These are phyloP conservation scores for Saturnispora hagleri DNA, from an alignment of 805 yeast genomes.

Conservation along the genomic window DNA sequence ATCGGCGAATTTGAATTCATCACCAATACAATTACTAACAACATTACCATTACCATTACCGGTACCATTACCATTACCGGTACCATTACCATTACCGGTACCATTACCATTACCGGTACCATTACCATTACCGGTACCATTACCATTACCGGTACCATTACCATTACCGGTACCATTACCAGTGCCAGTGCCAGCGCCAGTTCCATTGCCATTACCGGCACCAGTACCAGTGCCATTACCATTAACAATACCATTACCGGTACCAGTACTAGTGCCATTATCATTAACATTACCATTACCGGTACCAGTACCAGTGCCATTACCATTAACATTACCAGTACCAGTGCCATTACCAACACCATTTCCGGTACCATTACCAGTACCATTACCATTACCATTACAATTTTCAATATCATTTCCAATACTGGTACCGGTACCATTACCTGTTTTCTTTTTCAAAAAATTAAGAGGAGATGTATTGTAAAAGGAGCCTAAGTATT, in stretches of 20 bases:
- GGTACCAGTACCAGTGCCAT: slow-evolving; percentile 19
- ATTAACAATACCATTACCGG: slow-evolving; percentile 2
- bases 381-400: too few relatives aligned
- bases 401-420: too few relatives aligned
- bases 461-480: not conserved
- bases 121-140: slow-evolving; percentile 12
- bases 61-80: not conserved
- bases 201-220: slow-evolving; percentile 4
- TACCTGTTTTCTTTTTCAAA: not conserved
- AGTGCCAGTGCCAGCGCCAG: slow-evolving; percentile 7
- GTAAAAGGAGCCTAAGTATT: not conserved
- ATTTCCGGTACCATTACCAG: too few relatives aligned
- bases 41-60: not conserved
- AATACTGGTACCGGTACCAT: too few relatives aligned
- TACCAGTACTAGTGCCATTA: slow-evolving; percentile 12
- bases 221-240: slow-evolving; percentile 9
- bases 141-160: slow-evolving; percentile 3
- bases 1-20: too few relatives aligned
- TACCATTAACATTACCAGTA: not conserved
- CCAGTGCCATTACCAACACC: slow-evolving; percentile 13
- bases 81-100: slow-evolving; percentile 3
- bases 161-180: slow-evolving; percentile 12
- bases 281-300: slow-evolving; percentile 7
- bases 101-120: slow-evolving; percentile 2
- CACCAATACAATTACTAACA: slow-evolving; percentile 2